These are phyloP conservation scores for Grigorovia yakushimaensis DNA, from an alignment of 805 yeast genomes.

Conservation along the genomic window DNA sequence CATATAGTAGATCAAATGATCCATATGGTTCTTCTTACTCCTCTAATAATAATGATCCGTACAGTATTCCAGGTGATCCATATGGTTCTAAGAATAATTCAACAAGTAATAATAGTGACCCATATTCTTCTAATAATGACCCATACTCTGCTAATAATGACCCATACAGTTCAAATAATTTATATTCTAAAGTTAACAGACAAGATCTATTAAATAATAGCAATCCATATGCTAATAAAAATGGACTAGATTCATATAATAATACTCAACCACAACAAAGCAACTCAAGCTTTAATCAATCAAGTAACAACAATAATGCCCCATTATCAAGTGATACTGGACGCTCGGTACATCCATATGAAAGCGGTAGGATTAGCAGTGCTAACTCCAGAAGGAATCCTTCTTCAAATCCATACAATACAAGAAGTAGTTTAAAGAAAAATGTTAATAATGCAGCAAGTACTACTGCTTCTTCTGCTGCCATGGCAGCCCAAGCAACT, in stretches of 20 bases:
- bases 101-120: background rate
- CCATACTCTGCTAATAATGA: background rate
- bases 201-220: background rate
- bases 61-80: constrained; percentile 4
- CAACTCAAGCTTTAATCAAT: background rate
- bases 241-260: background rate
- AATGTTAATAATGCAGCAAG: background rate
- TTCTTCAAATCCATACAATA: background rate
- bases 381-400: background rate
- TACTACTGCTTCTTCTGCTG: background rate
- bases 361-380: background rate
- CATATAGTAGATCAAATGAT: background rate
- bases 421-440: background rate
- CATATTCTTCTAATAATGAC: background rate
- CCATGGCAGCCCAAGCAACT: background rate
- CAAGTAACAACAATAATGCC: background rate
- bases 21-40: background rate
- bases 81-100: constrained; percentile 5
- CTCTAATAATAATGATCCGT: background rate
- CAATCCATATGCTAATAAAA: background rate
- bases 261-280: background rate
- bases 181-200: background rate
- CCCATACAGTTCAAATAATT: background rate
- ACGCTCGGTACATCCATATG: background rate
- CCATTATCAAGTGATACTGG: background rate